Conservation (phyloP, 1,139 yeast species). For the Meyerozyma guilliermondii region DNA sequence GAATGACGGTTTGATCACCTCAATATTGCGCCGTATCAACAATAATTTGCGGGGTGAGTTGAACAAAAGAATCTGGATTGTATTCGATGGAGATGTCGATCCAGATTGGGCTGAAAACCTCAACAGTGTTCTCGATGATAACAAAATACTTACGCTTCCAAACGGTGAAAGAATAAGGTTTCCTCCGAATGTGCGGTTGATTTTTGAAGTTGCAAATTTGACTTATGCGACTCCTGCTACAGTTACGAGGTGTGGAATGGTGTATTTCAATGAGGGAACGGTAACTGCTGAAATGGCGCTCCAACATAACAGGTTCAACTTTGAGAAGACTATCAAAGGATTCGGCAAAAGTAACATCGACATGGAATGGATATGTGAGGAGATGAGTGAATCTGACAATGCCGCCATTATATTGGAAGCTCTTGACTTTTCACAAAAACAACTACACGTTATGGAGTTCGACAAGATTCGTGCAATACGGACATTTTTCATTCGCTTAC, state of each 20-base stretch:
- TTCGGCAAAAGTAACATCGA: not conserved
- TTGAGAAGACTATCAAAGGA: not conserved
- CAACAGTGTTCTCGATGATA: conserved; percentile 89
- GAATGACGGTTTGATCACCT: conserved; percentile 84
- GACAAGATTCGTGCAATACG: conserved; percentile 33
- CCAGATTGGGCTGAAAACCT: conserved; percentile 93
- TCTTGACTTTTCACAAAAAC: conserved; percentile 1
- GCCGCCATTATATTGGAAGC: not conserved
- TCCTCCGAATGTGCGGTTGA: conserved; percentile 57
- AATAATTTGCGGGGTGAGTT: conserved; percentile 59
- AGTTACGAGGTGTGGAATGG: conserved; percentile 86
- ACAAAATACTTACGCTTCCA: conserved; percentile 73
- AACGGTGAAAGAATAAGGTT: conserved; percentile 80
- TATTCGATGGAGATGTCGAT: conserved; percentile 91
- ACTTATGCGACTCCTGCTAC: conserved; percentile 83
- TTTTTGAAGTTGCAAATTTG: conserved; percentile 75
- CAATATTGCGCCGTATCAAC: conserved; percentile 55
- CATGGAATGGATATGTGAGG: conserved; percentile 2
- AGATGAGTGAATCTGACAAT: not conserved
- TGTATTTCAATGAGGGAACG: conserved; percentile 54
- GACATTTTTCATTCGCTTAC: conserved; percentile 28
- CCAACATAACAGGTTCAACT: conserved; percentile 10
- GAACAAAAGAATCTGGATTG: conserved; percentile 62
- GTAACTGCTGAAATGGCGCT: conserved; percentile 22
- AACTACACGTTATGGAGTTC: conserved; percentile 54